A percentile compares a stretch with the other conserved stretches of the same genome.
Evolutionary conservation across 2,329 filamentous ascomycete genomes (phyloP).

Genomic region (Rugonectria rugulosa): DNA sequence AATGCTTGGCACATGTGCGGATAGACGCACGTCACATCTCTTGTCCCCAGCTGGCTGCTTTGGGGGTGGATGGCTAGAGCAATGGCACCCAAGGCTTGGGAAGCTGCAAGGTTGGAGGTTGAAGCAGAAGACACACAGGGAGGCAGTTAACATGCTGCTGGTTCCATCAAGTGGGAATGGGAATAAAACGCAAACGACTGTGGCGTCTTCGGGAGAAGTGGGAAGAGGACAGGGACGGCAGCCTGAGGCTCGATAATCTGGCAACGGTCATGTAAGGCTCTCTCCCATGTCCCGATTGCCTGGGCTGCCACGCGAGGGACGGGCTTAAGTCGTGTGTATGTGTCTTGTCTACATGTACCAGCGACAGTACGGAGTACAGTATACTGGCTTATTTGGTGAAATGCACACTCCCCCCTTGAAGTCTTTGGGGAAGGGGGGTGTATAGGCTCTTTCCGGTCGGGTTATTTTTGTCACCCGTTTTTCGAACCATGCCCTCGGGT

Average conservation of each 20-base stretch:
- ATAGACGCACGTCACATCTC: constrained; percentile 18
- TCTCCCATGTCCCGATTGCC: too few species aligned
- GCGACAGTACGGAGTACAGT: too few species aligned
- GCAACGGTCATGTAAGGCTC: constrained; percentile 15
- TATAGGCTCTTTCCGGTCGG: constrained; percentile 16
- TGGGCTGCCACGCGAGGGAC: too few species aligned
- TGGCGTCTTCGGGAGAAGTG: constrained; percentile 18
- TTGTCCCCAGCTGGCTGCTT: constrained; percentile 2
- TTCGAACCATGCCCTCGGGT: constrained; percentile 23
- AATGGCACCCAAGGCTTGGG: background rate
- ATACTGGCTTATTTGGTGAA: too few species aligned
- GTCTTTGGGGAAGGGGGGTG: background rate
- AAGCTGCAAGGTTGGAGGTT: background rate
- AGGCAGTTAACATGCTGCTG: background rate
- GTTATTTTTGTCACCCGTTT: too few species aligned
- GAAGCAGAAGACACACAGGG: too few species aligned
- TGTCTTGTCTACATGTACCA: too few species aligned
- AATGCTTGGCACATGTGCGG: constrained; percentile 19
- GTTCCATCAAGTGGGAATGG: constrained; percentile 1
- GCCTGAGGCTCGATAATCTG: constrained; percentile 33
- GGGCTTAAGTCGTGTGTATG: too few species aligned
- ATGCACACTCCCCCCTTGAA: background rate
- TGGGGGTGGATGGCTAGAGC: background rate
- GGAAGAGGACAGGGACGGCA: constrained; percentile 17
- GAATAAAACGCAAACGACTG: constrained; percentile 4